Base-by-base conservation (phyloP, 202 grass and related monocot species). In the Setaria viridis region DNA sequence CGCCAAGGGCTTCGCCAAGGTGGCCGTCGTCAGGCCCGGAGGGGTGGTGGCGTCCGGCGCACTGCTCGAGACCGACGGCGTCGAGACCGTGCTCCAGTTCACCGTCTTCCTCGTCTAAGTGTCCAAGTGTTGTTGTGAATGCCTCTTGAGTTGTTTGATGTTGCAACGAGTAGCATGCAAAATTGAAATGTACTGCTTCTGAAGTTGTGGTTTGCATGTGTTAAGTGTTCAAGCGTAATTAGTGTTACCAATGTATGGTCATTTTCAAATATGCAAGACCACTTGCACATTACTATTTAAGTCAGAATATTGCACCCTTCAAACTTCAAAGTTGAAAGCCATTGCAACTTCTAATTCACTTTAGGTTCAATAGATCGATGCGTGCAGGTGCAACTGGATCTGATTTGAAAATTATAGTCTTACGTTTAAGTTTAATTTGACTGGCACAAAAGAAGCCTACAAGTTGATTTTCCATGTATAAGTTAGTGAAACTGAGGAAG, bases 41-140 rank as follows among this genome's bases (percentile, higher is more conserved):
- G 88, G 78, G 0, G 79, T 89, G 54, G 83, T 53, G 47, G 84
- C 92, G 10, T 69, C 86, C 6, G 85, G 67, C 33, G 82, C 89
- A 13, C 74, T 82, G 79, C 86, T 91, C 60, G 92, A 94, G 89
- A 94, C 92, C 15, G 92, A 94, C 42, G 91, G 91, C 35, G 86
- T 94, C n/a, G 85, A 93, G 88, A 86, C 86, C 20, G 92, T 91
- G 69, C 81, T 94, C 62, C 74, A 91, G 81, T 87, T 94, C 82
- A 88, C 83, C 53, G 56, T 94, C 3, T 87, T 83, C 67, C 86
- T 91, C 47, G 42, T 79, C 47, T 88, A 73, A 78, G 10, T 3
- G 33, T 45, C 39, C 6, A 25, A 25, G 32, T 53, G 67, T 3
- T 20, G 54, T 34, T 71, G 21, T 19, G 6, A 56, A 56, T 20